A percentile compares a stretch with the other conserved stretches of the same genome.
phyloP scores from a whole-genome alignment of 108 stramenopile genomes.

The Phaeodactylum tricornutum region DNA sequence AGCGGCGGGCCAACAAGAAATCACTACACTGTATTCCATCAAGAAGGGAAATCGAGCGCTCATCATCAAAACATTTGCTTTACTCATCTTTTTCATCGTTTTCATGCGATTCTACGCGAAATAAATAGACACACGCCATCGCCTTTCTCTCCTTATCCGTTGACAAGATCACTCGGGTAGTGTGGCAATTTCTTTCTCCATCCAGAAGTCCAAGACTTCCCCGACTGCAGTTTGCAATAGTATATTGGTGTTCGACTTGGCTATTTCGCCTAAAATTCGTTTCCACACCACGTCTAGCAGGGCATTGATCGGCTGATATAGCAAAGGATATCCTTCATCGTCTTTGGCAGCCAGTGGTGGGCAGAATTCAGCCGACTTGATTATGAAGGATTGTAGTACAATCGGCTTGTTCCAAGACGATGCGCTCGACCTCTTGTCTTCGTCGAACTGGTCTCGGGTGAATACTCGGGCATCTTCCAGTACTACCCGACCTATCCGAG shows the following conservation, averaged over 20 bases:
- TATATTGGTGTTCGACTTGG: conserved; percentile 37
- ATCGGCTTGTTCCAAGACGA: conserved; percentile 43
- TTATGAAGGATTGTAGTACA: conserved; percentile 16
- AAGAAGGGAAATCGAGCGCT: conserved; percentile 81
- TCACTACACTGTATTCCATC: conserved; percentile 57
- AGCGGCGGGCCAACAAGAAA: conserved; percentile 67
- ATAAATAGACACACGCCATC: conserved; percentile 11
- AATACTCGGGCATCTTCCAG: conserved; percentile 39
- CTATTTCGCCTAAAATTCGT: conserved; percentile 40
- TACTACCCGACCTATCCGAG: conserved; percentile 35
- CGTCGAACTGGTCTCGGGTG: conserved; percentile 20
- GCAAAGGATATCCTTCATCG: conserved; percentile 19
- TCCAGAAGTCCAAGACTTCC: conserved; percentile 30
- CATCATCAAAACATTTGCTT: conserved; percentile 75
- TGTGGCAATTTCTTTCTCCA: not conserved
- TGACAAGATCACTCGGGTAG: no score
- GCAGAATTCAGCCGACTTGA: conserved; percentile 41
- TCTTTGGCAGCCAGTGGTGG: conserved; percentile 35
- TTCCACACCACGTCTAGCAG: conserved; percentile 27
- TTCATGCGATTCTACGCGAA: conserved; percentile 74
- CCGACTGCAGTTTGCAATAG: conserved; percentile 47
- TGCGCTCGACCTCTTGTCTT: not conserved
- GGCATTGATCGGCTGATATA: conserved; percentile 38
- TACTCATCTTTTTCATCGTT: conserved; percentile 76
- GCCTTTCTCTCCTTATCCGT: not conserved